A percentile compares a stretch with the other conserved stretches of the same genome.
phyloP scores from a whole-genome alignment of 1,284 basidiomycete species.

The Ustilago cynodontis region DNA sequence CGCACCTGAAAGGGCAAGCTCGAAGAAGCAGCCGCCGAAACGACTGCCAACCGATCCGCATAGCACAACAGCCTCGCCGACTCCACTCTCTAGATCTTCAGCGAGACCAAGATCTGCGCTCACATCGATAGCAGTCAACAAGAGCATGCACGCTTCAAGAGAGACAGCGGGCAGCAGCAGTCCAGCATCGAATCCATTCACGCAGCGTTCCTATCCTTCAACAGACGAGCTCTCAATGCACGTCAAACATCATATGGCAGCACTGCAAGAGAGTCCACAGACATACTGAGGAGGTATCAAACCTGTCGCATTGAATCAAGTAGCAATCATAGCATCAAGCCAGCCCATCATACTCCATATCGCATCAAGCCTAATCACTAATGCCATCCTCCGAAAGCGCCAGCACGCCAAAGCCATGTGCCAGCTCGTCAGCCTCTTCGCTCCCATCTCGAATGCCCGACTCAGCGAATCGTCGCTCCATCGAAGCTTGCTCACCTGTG shows the following conservation, averaged over 20 bases:
- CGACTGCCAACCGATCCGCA: constrained; percentile 22
- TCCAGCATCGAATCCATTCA: constrained; percentile 21
- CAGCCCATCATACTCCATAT: neutral
- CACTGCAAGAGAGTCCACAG: constrained; percentile 36
- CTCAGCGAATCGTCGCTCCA: constrained; percentile 37
- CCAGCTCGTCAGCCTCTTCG: constrained; percentile 32
- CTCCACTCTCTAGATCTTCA: constrained; percentile 27
- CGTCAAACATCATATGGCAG: constrained; percentile 43
- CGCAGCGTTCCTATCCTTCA: constrained; percentile 15
- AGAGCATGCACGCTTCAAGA: neutral
- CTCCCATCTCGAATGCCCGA: constrained; percentile 26
- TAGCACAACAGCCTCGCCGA: constrained; percentile 40
- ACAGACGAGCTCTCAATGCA: constrained; percentile 34
- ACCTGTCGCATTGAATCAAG: neutral
- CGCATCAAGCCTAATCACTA: neutral
- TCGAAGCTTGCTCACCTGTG: constrained; percentile 18
- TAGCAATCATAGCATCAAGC: neutral
- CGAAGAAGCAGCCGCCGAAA: constrained; percentile 40
- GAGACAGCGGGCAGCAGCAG: neutral
- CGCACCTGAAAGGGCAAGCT: constrained; percentile 39
- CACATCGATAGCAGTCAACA: constrained; percentile 29
- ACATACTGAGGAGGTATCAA: constrained; percentile 14
- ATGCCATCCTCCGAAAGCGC: constrained; percentile 29
- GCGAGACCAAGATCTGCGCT: constrained; percentile 21
- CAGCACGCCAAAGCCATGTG: constrained; percentile 34